Evolutionary conservation across 1,284 basidiomycete species (phyloP).

Genomic region (Heterobasidion irregulare): DNA sequence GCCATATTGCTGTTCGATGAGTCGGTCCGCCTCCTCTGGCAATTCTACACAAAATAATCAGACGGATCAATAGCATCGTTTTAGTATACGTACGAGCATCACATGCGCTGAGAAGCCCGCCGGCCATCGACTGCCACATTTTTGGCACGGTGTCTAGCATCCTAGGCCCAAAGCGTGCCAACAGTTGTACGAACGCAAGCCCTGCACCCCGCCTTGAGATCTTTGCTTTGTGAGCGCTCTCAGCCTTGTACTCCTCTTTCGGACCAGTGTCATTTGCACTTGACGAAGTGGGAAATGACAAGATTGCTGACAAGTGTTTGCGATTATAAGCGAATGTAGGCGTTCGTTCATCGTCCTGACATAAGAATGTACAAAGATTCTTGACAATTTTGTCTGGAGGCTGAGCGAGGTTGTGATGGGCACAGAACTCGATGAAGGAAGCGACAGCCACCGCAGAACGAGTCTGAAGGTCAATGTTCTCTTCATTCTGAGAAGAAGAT

Average conservation of each 20-base stretch:
- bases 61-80: slow-evolving; percentile 1
- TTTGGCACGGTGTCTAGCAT: slow-evolving; percentile 79
- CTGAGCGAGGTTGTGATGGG: slow-evolving; percentile 52
- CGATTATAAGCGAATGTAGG: slow-evolving; percentile 77
- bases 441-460: slow-evolving; percentile 87
- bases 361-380: slow-evolving; percentile 96
- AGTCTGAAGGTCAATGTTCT: slow-evolving; percentile 84
- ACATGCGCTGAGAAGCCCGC: slow-evolving; percentile 68
- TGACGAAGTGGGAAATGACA: slow-evolving; percentile 57
- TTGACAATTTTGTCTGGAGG: slow-evolving; percentile 91
- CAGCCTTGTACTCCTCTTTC: slow-evolving; percentile 34
- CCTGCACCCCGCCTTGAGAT: slow-evolving; percentile 80
- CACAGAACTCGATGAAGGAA: slow-evolving; percentile 83
- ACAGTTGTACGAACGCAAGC: slow-evolving; percentile 76
- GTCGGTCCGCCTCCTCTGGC: slow-evolving; percentile 45
- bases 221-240: slow-evolving; percentile 44
- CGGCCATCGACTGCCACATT: slow-evolving; percentile 92
- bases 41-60: slow-evolving; percentile 29
- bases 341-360: slow-evolving; percentile 84
- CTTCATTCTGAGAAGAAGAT: slow-evolving; percentile 64
- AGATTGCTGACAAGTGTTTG: slow-evolving; percentile 61
- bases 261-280: slow-evolving; percentile 38
- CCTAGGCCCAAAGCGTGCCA: slow-evolving; percentile 66
- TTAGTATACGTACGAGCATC: slow-evolving; percentile 38
- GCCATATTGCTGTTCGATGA: slow-evolving; percentile 67